phyloP scores from a whole-genome alignment of 2,329 filamentous ascomycete genomes.

The Grosmannia huntii region DNA sequence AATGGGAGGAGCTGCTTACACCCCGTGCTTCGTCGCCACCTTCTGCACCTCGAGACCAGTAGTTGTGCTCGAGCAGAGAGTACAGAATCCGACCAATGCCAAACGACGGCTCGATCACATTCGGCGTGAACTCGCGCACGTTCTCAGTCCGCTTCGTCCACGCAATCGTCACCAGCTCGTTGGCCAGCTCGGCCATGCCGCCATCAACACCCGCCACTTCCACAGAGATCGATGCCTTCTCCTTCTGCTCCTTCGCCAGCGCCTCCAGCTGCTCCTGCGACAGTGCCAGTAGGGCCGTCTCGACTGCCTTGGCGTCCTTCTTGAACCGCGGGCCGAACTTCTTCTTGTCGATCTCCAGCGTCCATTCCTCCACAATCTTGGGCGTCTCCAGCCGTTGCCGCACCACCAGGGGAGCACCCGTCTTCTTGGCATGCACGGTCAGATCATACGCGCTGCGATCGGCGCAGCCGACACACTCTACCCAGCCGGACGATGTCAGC shows the following conservation, averaged over 20 bases:
- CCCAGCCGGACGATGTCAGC: conserved; percentile 85
- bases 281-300: conserved; percentile 62
- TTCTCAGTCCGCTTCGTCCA: conserved; percentile 74
- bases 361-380: conserved; percentile 71
- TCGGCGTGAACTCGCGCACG: conserved; percentile 81
- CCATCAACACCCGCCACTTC: conserved; percentile 54
- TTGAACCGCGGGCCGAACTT: conserved; percentile 92
- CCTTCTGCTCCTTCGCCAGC: conserved; percentile 59
- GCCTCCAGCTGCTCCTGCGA: conserved; percentile 72
- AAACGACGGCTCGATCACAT: conserved; percentile 95
- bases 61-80: conserved; percentile 84
- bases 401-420: conserved; percentile 73
- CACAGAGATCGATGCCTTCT: conserved; percentile 62
- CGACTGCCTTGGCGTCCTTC: conserved; percentile 80
- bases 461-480: conserved; percentile 95
- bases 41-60: conserved; percentile 67
- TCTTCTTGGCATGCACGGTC: conserved; percentile 85
- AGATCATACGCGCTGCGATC: conserved; percentile 82
- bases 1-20: conserved; percentile 41
- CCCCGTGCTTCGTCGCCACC: conserved; percentile 72
- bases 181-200: conserved; percentile 66
- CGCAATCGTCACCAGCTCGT: conserved; percentile 72
- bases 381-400: conserved; percentile 71
- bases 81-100: conserved; percentile 94
- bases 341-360: conserved; percentile 83